A percentile compares a stretch with the other conserved stretches of the same genome.
Conservation (phyloP, 352 stramenopile genomes). For the Pythium oligandrum region DNA sequence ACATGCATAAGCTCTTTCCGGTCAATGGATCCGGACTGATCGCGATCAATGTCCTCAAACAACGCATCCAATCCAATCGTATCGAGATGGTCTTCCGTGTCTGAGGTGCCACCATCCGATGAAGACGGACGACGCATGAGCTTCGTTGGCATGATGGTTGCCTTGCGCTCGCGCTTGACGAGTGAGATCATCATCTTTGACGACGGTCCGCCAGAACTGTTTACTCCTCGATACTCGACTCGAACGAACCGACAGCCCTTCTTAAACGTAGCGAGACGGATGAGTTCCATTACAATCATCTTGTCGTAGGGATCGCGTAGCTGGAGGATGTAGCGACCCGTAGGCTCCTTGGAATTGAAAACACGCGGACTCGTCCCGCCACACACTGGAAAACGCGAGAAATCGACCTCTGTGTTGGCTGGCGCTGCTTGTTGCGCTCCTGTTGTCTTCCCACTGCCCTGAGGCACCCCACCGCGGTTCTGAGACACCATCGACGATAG, state of each 20-base stretch:
- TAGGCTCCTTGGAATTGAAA: conserved; percentile 71
- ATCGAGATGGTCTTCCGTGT: conserved; percentile 45
- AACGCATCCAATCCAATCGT: conserved; percentile 52
- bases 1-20: conserved; percentile 51
- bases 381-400: conserved; percentile 38
- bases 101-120: conserved; percentile 1
- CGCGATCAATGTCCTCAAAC: conserved; percentile 51
- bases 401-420: conserved; percentile 21
- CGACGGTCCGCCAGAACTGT: background rate
- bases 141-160: conserved; percentile 8
- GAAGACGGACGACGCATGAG: conserved; percentile 8
- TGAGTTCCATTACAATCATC: conserved; percentile 71
- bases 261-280: conserved; percentile 61
- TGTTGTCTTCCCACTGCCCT: background rate
- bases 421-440: background rate
- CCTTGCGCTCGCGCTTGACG: conserved; percentile 38
- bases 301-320: conserved; percentile 67
- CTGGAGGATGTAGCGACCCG: conserved; percentile 63
- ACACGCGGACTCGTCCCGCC: conserved; percentile 27
- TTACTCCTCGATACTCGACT: conserved; percentile 43
- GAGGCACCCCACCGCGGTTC: background rate
- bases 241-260: conserved; percentile 71
- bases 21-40: conserved; percentile 57
- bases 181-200: conserved; percentile 38
- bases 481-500: conserved; percentile 15